phyloP scores from a whole-genome alignment of 2,329 filamentous ascomycete genomes.

The Fusarium temperatum region DNA sequence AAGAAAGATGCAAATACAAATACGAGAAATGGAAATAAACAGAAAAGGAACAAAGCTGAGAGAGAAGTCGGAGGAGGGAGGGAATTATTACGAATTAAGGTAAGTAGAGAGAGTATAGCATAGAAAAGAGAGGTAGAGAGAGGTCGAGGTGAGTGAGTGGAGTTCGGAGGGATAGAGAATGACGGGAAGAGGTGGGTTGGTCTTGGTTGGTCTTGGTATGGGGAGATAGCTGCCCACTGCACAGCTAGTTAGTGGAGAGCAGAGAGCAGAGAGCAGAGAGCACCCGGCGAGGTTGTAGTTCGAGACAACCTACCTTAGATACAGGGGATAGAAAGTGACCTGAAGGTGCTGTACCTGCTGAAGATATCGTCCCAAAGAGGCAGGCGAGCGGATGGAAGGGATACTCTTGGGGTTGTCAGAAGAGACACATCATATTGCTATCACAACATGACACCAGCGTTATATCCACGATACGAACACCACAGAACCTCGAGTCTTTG shows the following conservation, averaged over 20 bases:
- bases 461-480: constrained; percentile 1
- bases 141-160: neutral
- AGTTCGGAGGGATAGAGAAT: constrained; percentile 16
- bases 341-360: constrained; percentile 3
- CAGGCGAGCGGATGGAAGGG: constrained; percentile 18
- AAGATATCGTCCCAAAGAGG: constrained; percentile 17
- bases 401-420: neutral
- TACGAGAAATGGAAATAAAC: constrained; percentile 16
- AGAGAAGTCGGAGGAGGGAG: constrained; percentile 14
- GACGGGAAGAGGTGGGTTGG: constrained; percentile 22
- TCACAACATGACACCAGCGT: neutral
- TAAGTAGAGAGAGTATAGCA: constrained; percentile 12
- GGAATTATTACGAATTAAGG: constrained; percentile 33
- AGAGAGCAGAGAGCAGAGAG: neutral
- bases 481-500: neutral
- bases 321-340: constrained; percentile 15
- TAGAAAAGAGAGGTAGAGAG: constrained; percentile 8
- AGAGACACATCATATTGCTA: constrained; percentile 1
- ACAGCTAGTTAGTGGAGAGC: neutral
- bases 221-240: constrained; percentile 8
- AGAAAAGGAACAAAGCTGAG: constrained; percentile 1
- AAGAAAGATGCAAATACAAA: constrained; percentile 8
- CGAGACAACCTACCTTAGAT: constrained; percentile 7
- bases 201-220: constrained; percentile 5
- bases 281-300: constrained; percentile 16